Percentiles rank a stretch among this genome's conserved stretches.
Conservation (phyloP, 768 basidiomycete genomes). For the Sporobolomyces phaffii region DNA sequence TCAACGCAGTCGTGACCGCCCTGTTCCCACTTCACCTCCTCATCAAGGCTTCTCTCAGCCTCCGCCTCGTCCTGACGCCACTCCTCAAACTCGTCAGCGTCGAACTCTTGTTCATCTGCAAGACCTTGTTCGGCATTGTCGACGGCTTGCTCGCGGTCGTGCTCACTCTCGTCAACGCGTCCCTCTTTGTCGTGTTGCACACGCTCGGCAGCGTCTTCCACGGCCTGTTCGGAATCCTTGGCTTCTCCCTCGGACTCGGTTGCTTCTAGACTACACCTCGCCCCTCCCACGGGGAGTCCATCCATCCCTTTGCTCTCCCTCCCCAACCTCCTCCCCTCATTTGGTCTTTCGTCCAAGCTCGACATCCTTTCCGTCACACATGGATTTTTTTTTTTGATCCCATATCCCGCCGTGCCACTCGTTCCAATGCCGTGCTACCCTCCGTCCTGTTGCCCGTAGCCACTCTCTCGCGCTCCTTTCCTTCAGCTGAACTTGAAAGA, state of each 20-base stretch:
- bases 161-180: slow-evolving; percentile 10
- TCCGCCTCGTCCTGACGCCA: slow-evolving; percentile 1
- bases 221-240: slow-evolving; percentile 1
- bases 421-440: too few relatives aligned
- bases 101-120: slow-evolving; percentile 4
- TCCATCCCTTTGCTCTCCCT: not conserved
- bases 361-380: too few relatives aligned
- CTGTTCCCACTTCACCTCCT: slow-evolving; percentile 10
- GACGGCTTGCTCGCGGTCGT: slow-evolving; percentile 17
- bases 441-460: too few relatives aligned
- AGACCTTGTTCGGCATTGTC: slow-evolving; percentile 3
- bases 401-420: too few relatives aligned
- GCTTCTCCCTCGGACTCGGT: slow-evolving; percentile 4
- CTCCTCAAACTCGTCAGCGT: slow-evolving; percentile 1
- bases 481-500: too few relatives aligned
- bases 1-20: slow-evolving; percentile 14
- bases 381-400: too few relatives aligned
- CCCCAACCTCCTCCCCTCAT: too few relatives aligned
- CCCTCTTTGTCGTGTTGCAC: slow-evolving; percentile 14
- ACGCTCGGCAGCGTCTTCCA: slow-evolving; percentile 11
- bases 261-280: slow-evolving; percentile 5
- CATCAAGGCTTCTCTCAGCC: slow-evolving; percentile 4
- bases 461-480: too few relatives aligned
- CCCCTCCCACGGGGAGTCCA: too few relatives aligned
- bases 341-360: too few relatives aligned